Conservation (phyloP, 768 basidiomycete genomes). For the Boletellus emodensis region DNA sequence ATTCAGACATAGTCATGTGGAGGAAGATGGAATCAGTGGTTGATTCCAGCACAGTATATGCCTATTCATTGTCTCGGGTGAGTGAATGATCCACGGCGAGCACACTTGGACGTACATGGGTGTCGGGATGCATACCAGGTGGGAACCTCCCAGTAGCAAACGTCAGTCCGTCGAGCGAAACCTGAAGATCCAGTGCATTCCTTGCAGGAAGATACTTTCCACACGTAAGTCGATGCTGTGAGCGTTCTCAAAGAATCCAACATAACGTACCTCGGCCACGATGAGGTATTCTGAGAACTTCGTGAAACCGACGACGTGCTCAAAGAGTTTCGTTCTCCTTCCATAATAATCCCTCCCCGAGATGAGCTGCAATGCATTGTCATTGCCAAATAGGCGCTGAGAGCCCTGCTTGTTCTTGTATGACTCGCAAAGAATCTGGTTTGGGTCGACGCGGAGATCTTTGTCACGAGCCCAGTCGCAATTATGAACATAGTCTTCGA, state of each 20-base stretch:
- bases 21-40: constrained; percentile 91
- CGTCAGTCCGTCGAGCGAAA: constrained; percentile 84
- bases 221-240: constrained; percentile 20
- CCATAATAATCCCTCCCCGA: constrained; percentile 70
- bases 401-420: constrained; percentile 78
- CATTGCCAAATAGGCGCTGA: constrained; percentile 53
- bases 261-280: constrained; percentile 76
- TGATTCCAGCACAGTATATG: constrained; percentile 93
- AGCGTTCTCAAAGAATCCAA: background rate
- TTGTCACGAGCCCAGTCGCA: constrained; percentile 90
- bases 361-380: constrained; percentile 74
- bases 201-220: constrained; percentile 48
- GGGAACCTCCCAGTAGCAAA: constrained; percentile 92
- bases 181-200: constrained; percentile 74
- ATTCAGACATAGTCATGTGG: constrained; percentile 89
- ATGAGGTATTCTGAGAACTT: constrained; percentile 97
- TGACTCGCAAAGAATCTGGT: constrained; percentile 90
- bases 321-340: constrained; percentile 74
- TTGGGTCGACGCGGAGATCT: constrained; percentile 73
- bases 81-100: background rate
- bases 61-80: constrained; percentile 39
- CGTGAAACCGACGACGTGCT: constrained; percentile 88
- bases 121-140: constrained; percentile 81
- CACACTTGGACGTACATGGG: constrained; percentile 60
- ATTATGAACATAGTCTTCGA: constrained; percentile 85